phyloP scores from a whole-genome alignment of 768 basidiomycete genomes.

The Peribolospora baueri region DNA sequence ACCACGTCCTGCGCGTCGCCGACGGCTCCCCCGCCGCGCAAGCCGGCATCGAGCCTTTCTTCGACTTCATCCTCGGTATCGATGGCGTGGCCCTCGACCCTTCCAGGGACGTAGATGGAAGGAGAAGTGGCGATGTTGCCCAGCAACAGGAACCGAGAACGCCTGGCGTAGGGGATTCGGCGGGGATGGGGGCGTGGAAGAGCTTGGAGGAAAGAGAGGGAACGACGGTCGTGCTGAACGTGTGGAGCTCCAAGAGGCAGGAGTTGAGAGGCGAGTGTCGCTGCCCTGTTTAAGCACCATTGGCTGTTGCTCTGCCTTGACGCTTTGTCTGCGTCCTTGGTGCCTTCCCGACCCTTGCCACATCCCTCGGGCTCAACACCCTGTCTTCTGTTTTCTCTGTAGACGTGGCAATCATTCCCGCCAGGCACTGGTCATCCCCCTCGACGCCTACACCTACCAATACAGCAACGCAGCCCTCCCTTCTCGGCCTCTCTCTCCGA shows the following conservation, averaged over 20 bases:
- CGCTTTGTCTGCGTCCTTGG: too few species aligned
- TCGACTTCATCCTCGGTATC: conserved; percentile 87
- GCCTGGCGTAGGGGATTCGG: too few species aligned
- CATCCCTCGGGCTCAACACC: neutral
- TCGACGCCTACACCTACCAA: conserved; percentile 27
- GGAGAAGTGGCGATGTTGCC: too few species aligned
- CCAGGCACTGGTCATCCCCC: conserved; percentile 39
- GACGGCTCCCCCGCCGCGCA: conserved; percentile 51
- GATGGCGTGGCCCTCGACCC: conserved; percentile 26
- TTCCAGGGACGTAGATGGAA: neutral
- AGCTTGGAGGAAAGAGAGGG: too few species aligned
- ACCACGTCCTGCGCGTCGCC: conserved; percentile 8
- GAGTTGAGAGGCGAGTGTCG: too few species aligned
- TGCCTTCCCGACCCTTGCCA: neutral
- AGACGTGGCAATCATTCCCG: conserved; percentile 71
- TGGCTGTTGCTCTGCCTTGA: too few species aligned
- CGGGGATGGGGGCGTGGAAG: too few species aligned
- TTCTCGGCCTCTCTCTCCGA: conserved; percentile 83
- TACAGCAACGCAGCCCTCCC: conserved; percentile 39
- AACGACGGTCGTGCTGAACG: too few species aligned
- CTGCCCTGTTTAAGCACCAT: too few species aligned
- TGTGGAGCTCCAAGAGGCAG: too few species aligned
- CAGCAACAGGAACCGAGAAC: too few species aligned
- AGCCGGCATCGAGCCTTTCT: conserved; percentile 70
- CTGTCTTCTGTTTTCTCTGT: neutral